Conservation (phyloP, 208 protist species). For the Leishmania tropica region DNA sequence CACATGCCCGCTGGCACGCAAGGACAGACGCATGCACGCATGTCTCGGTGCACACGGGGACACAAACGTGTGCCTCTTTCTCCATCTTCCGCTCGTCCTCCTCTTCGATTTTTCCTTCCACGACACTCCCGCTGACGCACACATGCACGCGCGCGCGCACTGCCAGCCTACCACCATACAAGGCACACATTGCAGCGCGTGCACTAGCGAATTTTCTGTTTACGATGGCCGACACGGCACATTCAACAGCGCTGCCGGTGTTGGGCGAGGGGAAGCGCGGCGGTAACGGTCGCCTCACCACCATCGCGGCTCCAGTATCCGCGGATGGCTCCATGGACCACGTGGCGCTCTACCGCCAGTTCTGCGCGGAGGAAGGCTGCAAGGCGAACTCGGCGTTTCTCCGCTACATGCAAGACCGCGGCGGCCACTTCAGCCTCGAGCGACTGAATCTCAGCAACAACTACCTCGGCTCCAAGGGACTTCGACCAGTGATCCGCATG, state of each 20-base stretch:
- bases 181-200: neutral
- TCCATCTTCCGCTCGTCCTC: neutral
- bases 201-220: neutral
- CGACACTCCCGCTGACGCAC: neutral
- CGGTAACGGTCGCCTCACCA: neutral
- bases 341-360: conserved; percentile 66
- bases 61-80: neutral
- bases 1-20: neutral
- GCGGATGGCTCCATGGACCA: conserved; percentile 33
- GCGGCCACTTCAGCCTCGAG: conserved; percentile 34
- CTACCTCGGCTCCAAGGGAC: conserved; percentile 89
- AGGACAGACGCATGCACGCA: conserved; percentile 2
- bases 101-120: neutral
- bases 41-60: neutral
- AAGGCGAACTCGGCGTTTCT: conserved; percentile 84
- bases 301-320: conserved; percentile 9
- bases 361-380: conserved; percentile 80
- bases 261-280: neutral
- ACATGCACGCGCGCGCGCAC: neutral
- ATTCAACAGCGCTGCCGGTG: conserved; percentile 5
- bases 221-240: conserved; percentile 1
- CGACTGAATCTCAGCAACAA: conserved; percentile 69
- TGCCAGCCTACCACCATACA: conserved; percentile 4
- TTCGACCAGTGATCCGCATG: conserved; percentile 81
- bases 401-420: conserved; percentile 49